phyloP scores from a whole-genome alignment of 306 rosid species.

The Quercus alba region DNA sequence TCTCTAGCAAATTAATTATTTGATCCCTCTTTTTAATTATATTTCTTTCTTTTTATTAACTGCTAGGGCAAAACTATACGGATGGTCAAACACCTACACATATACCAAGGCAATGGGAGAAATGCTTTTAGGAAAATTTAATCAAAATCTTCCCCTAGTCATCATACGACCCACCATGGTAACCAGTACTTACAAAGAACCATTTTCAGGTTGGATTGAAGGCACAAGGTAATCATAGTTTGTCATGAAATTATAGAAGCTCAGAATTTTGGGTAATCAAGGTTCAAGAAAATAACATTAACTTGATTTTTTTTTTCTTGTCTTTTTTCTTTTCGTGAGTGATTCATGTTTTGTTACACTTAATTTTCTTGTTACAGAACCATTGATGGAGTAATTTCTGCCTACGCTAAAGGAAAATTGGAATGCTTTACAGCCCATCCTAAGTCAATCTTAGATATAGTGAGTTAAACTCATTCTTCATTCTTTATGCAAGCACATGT shows the following conservation, averaged over 20 bases:
- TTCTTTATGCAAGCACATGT: background rate
- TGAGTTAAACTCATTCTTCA: slow-evolving; percentile 3
- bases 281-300: background rate
- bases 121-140: slow-evolving; percentile 19
- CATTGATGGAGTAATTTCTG: slow-evolving; percentile 29
- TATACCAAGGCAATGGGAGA: slow-evolving; percentile 62
- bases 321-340: background rate
- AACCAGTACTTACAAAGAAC: slow-evolving; percentile 28
- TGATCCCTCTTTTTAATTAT: background rate
- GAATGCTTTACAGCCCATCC: slow-evolving; percentile 29
- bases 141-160: slow-evolving; percentile 15
- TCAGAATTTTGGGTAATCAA: background rate
- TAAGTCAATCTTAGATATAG: slow-evolving; percentile 33
- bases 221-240: slow-evolving; percentile 22
- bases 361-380: slow-evolving; percentile 25
- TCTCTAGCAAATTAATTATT: background rate
- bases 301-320: background rate
- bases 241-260: background rate
- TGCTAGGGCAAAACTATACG: slow-evolving; percentile 35
- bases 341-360: background rate
- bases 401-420: slow-evolving; percentile 40
- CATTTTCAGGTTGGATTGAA: slow-evolving; percentile 52
- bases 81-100: slow-evolving; percentile 41
- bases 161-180: slow-evolving; percentile 28
- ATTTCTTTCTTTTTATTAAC: background rate